phyloP scores from a whole-genome alignment of 2,329 filamentous ascomycete species.

The Epichloe aotearoae region DNA sequence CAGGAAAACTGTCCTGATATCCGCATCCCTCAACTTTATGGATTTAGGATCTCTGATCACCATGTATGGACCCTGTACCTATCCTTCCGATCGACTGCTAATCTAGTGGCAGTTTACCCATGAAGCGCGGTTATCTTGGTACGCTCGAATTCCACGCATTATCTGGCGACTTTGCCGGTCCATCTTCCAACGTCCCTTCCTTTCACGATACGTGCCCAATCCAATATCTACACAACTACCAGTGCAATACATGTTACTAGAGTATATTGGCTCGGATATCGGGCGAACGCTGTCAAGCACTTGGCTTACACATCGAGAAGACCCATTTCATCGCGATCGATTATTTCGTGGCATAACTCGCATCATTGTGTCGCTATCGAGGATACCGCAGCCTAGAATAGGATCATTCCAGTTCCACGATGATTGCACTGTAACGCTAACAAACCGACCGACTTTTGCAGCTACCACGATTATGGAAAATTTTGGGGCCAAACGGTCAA shows the following conservation, averaged over 20 bases:
- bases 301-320: conserved; percentile 9
- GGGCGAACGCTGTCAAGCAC: conserved; percentile 17
- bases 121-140: conserved; percentile 6
- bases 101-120: conserved; percentile 7
- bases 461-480: conserved; percentile 18
- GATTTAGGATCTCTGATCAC: conserved; percentile 10
- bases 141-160: conserved; percentile 2
- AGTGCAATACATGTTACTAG: conserved; percentile 14
- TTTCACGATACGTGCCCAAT: conserved; percentile 3
- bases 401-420: conserved; percentile 17
- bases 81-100: not conserved
- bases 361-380: conserved; percentile 16
- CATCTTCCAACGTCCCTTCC: conserved; percentile 1
- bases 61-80: conserved; percentile 4
- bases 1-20: conserved; percentile 14
- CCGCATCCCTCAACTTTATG: conserved; percentile 13
- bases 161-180: conserved; percentile 1
- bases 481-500: conserved; percentile 17
- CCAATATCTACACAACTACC: conserved; percentile 3
- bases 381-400: conserved; percentile 17
- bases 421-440: conserved; percentile 16
- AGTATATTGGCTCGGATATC: conserved; percentile 12
- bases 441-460: conserved; percentile 15
- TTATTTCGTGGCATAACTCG: conserved; percentile 17
- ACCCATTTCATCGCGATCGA: conserved; percentile 8